Evolutionary conservation across 257 asterid genomes (phyloP).

Genomic region (Orobanche coerulescens): DNA sequence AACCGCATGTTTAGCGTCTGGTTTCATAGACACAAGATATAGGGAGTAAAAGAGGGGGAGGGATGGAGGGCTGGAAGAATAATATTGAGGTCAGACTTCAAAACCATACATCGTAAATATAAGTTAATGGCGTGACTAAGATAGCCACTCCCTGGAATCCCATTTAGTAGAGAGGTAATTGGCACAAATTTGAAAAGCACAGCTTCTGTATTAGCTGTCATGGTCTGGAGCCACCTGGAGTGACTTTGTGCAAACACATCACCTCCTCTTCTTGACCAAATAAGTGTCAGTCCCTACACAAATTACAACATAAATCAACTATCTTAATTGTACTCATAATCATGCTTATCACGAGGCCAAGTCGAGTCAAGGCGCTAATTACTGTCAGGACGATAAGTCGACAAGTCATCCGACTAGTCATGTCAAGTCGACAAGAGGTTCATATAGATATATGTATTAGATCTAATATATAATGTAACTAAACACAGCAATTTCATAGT

Average conservation of each 20-base stretch:
- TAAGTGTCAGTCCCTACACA: constrained; percentile 83
- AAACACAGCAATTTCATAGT: too few species aligned
- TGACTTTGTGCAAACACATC: constrained; percentile 96
- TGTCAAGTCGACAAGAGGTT: too few species aligned
- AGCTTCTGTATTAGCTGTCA: constrained; percentile 90
- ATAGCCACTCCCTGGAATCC: constrained; percentile 98
- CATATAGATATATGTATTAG: too few species aligned
- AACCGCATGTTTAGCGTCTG: neutral
- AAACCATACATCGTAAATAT: constrained; percentile 72
- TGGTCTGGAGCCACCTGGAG: constrained; percentile 95
- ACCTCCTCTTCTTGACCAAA: constrained; percentile 99
- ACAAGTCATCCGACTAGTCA: too few species aligned
- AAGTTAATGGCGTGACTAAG: constrained; percentile 97
- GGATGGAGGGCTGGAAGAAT: too few species aligned
- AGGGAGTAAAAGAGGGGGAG: neutral
- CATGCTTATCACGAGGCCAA: neutral
- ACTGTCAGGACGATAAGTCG: too few species aligned
- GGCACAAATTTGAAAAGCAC: constrained; percentile 85
- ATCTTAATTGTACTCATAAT: neutral
- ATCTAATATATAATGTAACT: too few species aligned
- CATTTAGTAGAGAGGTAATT: constrained; percentile 84
- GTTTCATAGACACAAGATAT: constrained; percentile 1
- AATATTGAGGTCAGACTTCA: constrained; percentile 16
- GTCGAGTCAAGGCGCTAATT: too few species aligned
- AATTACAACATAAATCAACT: constrained; percentile 21